Base-by-base conservation (phyloP, 306 rosid genomes). In the Abrus precatorius region DNA sequence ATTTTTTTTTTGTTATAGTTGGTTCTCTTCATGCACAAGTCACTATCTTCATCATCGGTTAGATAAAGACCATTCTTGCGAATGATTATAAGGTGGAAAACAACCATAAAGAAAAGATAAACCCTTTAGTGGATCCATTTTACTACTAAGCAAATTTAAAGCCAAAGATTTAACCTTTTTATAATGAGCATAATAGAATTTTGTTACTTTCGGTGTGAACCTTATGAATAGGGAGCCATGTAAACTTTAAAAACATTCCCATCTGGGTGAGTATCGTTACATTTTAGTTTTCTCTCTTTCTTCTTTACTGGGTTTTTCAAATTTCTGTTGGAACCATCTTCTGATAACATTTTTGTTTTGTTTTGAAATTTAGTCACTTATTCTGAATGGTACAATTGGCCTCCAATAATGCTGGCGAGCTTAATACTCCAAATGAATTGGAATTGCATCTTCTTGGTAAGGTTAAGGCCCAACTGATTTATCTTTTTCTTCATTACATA, bases 401-500 rank as follows among this genome's bases (percentile, higher is more conserved):
- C n/a, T 49, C 8, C 9, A 9, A 2, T 2, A 36, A 3, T 79
- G 72, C 20, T 54, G 45, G 69, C 7, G 43, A 56, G 55, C 34
- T 76, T 60, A 29, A 50, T 50, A n/a, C 44, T 61, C 29, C 54
- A 60, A 6, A 20, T 55, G 47, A 56, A 33, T 8, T 67, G 64
- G 72, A 57, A 43, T 43, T 47, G 10, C 54, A 34, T 76, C n/a
- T 45, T 75, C 53, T 45, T 48, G 81, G 81, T 82, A 82, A 82
- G 77, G 3, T 9, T 82, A 82, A 82, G 77, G 3, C 10, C 28
- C 56, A 13, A 36, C 50, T 65, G 9, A 74, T n/a, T n/a, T 29
- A 55, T 74, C 44, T 7, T 63, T 7, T 63, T 62, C 56, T 72
- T 32, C 20, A 30, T 10, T 50, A 56, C 67, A 52, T 12, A 20